Conservation (phyloP, 345 rosid species). For the Populus euphratica region DNA sequence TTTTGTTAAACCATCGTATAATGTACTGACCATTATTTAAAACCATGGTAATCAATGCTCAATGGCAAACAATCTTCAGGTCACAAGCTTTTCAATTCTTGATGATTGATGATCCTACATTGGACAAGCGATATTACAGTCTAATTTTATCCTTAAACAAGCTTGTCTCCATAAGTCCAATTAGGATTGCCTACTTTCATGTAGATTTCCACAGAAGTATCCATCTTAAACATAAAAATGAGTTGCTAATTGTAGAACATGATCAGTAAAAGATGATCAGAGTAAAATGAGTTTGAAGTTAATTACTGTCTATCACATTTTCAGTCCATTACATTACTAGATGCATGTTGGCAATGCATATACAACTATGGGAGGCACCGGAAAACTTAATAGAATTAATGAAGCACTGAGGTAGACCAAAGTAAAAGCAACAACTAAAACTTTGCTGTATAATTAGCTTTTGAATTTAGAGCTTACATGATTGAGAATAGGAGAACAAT, state of each 20-base stretch:
- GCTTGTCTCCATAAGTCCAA: neutral
- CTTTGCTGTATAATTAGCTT: neutral
- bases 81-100: neutral
- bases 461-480: constrained; percentile 54
- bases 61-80: neutral
- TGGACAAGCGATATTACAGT: neutral
- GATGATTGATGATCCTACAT: neutral
- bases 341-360: neutral
- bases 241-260: neutral
- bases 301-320: neutral
- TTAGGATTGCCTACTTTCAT: neutral
- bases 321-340: neutral
- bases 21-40: too few relatives aligned
- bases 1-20: too few relatives aligned
- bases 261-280: neutral
- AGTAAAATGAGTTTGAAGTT: neutral
- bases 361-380: neutral
- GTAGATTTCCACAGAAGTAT: neutral
- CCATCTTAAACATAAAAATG: neutral
- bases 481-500: constrained; percentile 78
- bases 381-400: neutral
- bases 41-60: too few relatives aligned
- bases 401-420: neutral
- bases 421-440: neutral
- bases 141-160: neutral